These are phyloP conservation scores for Fusarium redolens DNA, from an alignment of 2,329 filamentous ascomycete species.

Conservation along the genomic window DNA sequence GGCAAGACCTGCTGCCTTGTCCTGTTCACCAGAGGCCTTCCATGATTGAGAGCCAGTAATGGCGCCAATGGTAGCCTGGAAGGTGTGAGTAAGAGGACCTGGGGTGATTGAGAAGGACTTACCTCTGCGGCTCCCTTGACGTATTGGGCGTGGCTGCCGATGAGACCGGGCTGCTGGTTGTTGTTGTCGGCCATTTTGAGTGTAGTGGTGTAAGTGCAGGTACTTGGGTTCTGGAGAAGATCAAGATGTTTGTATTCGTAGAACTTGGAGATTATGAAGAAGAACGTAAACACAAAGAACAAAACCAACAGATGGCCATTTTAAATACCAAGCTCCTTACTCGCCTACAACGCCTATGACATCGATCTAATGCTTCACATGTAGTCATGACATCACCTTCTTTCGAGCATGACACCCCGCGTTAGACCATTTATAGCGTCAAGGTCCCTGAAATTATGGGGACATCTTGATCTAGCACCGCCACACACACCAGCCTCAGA, in stretches of 20 bases:
- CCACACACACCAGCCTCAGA: slow-evolving; percentile 22
- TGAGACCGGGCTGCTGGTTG: slow-evolving; percentile 62
- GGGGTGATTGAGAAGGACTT: slow-evolving; percentile 30
- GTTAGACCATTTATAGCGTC: slow-evolving; percentile 30
- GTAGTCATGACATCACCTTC: slow-evolving; percentile 46
- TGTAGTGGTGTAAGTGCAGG: neutral
- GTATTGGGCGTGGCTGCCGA: slow-evolving; percentile 74
- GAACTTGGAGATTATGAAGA: neutral
- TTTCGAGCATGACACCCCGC: slow-evolving; percentile 10
- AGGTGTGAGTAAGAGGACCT: neutral
- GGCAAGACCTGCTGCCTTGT: slow-evolving; percentile 71
- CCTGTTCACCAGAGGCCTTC: slow-evolving; percentile 71
- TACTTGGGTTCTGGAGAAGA: neutral
- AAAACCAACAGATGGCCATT: neutral
- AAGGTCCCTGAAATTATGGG: slow-evolving; percentile 31
- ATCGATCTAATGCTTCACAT: slow-evolving; percentile 37
- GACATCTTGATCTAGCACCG: slow-evolving; percentile 3
- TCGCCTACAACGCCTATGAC: slow-evolving; percentile 39
- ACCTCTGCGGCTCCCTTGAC: slow-evolving; percentile 76
- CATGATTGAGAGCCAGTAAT: slow-evolving; percentile 72
- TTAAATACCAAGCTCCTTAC: slow-evolving; percentile 33
- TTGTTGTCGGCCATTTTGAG: slow-evolving; percentile 46
- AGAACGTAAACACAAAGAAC: neutral
- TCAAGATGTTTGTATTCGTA: neutral
- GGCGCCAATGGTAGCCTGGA: slow-evolving; percentile 68